Percentiles rank a stretch among this genome's conserved stretches.
These are phyloP conservation scores for Fomitopsis schrenkii DNA, from an alignment of 1,284 basidiomycete genomes.

Conservation along the genomic window DNA sequence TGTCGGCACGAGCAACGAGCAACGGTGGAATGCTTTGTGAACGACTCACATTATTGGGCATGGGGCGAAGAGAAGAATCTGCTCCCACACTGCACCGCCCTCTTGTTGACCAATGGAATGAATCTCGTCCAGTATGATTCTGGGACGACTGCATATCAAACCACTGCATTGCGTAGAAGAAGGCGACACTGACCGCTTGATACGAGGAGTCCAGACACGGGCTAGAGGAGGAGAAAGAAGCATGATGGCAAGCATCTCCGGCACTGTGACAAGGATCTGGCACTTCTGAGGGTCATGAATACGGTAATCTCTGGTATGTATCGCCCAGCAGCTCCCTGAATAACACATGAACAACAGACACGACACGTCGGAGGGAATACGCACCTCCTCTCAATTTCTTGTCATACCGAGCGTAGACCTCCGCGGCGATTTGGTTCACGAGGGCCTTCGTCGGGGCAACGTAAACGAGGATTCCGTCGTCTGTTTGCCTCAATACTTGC, in stretches of 20 bases:
- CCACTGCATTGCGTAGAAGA: not conserved
- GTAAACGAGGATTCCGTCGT: constrained; percentile 68
- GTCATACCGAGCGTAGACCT: constrained; percentile 64
- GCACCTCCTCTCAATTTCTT: constrained; percentile 51
- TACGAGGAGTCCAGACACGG: constrained; percentile 52
- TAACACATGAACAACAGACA: not conserved
- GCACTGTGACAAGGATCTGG: constrained; percentile 70
- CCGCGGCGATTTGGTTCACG: constrained; percentile 64
- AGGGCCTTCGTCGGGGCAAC: constrained; percentile 73
- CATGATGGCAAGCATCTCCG: constrained; percentile 65
- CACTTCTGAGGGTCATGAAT: constrained; percentile 61
- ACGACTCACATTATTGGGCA: constrained; percentile 61
- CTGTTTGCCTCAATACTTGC: constrained; percentile 51
- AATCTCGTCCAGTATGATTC: constrained; percentile 72
- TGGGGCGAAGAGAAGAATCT: constrained; percentile 58
- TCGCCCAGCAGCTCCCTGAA: constrained; percentile 57
- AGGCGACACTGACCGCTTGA: constrained; percentile 45
- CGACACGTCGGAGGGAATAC: not conserved
- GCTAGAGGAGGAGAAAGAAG: constrained; percentile 63
- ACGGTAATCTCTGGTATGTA: constrained; percentile 66
- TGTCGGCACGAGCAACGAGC: not conserved
- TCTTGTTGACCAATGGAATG: constrained; percentile 68
- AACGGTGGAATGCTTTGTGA: not conserved
- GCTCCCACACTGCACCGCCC: constrained; percentile 68
- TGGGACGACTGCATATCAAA: constrained; percentile 17